Evolutionary conservation across 805 yeast genomes (phyloP), one percentile per base, ranked within the genome.

Genomic region (Cyberlindnera galapagoensis): DNA sequence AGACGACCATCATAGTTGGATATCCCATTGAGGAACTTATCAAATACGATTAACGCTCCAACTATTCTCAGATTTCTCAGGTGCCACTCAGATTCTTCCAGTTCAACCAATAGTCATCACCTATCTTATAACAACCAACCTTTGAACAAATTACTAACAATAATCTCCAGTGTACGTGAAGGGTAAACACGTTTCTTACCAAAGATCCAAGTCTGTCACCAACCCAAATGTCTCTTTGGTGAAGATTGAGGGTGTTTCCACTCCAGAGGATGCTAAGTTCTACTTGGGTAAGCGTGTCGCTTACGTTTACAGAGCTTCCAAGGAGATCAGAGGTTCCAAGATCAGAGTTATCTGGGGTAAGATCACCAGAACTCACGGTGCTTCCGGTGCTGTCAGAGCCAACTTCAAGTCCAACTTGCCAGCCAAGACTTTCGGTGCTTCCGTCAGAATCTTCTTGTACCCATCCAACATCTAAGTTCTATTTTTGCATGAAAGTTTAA

Each of bases 291-390:
- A 92, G 86, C 85, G 95, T 70, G 80, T 92, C 55, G 98, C 97
- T 59, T 92, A 85, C 80, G 97, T 92, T 60, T 92, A 92, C 97
- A 85, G 94, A 74, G 95, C 95, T 65, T 71, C 83, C 62, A 92
- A 87, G 78, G 97, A 88, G 75, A 71, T 88, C 65, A 84, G 95
- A 81, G 97, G 97, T 69, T 74, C 97, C 59, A 90, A 92, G 79
- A 85, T 90, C 76, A 86, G 97, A 77, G 97, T 92, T 62, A 87
- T 92, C 76, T 92, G 98, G 98, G 98, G 98, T 71, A 90, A 90
- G 77, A 77, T 92, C 57, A 74, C 94, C 74, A 88, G 97, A 81
- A 75, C 97, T 57, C 98, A 92, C 82, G 98, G 98, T 71, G 85
- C 78, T 88, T 74, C 80, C 60, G 98, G 98, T 74, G 74, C 85